These are phyloP conservation scores for Boletus sp. DNA, from an alignment of 768 basidiomycete genomes.

Conservation along the genomic window DNA sequence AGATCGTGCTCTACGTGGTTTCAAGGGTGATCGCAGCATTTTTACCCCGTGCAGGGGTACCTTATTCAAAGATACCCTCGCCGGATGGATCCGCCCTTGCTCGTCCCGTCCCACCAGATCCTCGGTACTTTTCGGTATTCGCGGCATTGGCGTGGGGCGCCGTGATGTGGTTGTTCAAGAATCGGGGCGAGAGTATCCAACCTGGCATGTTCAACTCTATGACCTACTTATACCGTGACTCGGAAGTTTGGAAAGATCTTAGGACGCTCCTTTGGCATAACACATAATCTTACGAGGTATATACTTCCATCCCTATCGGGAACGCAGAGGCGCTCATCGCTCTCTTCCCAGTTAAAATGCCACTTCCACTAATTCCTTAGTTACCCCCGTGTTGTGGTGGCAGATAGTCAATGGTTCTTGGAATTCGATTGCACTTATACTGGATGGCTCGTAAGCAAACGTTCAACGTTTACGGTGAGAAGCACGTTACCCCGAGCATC, in stretches of 20 bases:
- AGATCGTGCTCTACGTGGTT: constrained; percentile 97
- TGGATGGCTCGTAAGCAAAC: constrained; percentile 25
- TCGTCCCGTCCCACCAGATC: constrained; percentile 79
- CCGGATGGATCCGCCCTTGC: constrained; percentile 41
- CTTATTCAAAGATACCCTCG: constrained; percentile 47
- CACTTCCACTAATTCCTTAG: constrained; percentile 5
- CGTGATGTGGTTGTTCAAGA: constrained; percentile 94
- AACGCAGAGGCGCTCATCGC: not conserved
- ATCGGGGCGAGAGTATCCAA: constrained; percentile 87
- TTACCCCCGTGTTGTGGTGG: constrained; percentile 25
- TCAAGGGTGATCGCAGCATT: constrained; percentile 90
- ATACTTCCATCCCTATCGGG: not conserved
- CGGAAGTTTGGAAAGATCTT: constrained; percentile 78
- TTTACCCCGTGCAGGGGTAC: constrained; percentile 69
- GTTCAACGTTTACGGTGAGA: not conserved
- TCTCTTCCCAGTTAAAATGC: constrained; percentile 3
- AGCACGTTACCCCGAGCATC: constrained; percentile 58
- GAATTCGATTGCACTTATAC: constrained; percentile 62
- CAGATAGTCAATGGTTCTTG: constrained; percentile 49
- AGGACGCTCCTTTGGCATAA: constrained; percentile 92
- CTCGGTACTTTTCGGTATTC: constrained; percentile 80
- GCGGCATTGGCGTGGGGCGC: constrained; percentile 91
- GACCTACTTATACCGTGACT: constrained; percentile 93
- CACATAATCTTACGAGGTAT: constrained; percentile 39
- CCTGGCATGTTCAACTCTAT: constrained; percentile 97